A percentile compares a stretch with the other conserved stretches of the same genome.
phyloP scores from a whole-genome alignment of 2,329 filamentous ascomycete species.

The Cucurbitaria berberidis region DNA sequence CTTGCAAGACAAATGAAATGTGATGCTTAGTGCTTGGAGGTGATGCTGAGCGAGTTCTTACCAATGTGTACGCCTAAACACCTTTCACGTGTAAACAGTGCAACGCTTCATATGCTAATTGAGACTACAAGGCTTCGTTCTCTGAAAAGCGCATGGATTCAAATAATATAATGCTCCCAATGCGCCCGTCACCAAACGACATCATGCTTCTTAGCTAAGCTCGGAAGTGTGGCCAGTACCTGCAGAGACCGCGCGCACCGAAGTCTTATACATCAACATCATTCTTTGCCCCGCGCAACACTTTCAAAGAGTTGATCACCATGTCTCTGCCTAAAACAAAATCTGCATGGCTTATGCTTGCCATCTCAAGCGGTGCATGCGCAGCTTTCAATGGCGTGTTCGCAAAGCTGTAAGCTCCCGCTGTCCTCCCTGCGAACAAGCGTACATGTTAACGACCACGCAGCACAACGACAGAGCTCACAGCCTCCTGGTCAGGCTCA shows the following conservation, averaged over 20 bases:
- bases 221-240: conserved; percentile 22
- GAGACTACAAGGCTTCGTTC: not conserved
- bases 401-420: conserved; percentile 71
- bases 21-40: not conserved
- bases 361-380: conserved; percentile 75
- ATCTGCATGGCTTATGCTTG: conserved; percentile 64
- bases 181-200: not conserved
- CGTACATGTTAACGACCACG: conserved; percentile 11
- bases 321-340: conserved; percentile 35
- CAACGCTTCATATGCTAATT: not conserved
- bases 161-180: not conserved
- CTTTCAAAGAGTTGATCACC: not conserved
- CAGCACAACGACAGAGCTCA: conserved; percentile 67
- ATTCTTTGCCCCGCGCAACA: not conserved
- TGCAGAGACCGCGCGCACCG: conserved; percentile 14
- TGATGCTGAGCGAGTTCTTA: not conserved
- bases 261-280: conserved; percentile 1
- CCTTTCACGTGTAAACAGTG: not conserved
- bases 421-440: conserved; percentile 1
- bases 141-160: not conserved
- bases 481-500: conserved; percentile 58
- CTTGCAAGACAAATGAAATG: not conserved
- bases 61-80: not conserved
- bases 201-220: conserved; percentile 20
- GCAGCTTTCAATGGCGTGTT: conserved; percentile 84